Conservation (phyloP, 208 protist genomes). For the Trypanosoma platydactyli region DNA sequence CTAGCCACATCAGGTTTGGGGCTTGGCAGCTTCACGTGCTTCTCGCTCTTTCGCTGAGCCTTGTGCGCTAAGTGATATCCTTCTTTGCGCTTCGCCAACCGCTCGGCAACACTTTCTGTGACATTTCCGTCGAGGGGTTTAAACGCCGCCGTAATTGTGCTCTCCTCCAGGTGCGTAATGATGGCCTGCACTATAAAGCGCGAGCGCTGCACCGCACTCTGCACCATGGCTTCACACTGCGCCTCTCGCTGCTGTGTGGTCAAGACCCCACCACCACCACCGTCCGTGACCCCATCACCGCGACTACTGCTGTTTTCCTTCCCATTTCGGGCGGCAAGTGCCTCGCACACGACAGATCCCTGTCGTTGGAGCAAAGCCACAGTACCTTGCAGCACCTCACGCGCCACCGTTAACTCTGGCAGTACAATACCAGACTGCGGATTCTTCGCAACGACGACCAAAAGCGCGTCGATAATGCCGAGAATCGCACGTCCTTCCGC, state of each 20-base stretch:
- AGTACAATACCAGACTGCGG: constrained; percentile 32
- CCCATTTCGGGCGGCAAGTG: constrained; percentile 18
- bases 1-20: not conserved
- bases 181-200: constrained; percentile 81
- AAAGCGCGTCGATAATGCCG: constrained; percentile 49
- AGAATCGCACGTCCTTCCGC: constrained; percentile 72
- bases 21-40: constrained; percentile 28
- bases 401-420: constrained; percentile 38
- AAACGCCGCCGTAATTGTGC: constrained; percentile 33
- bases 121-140: constrained; percentile 26
- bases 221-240: constrained; percentile 63
- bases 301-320: not conserved
- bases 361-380: constrained; percentile 30
- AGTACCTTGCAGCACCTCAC: constrained; percentile 34
- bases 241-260: constrained; percentile 34
- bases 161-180: constrained; percentile 66
- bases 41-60: constrained; percentile 21
- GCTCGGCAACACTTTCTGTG: constrained; percentile 61
- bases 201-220: constrained; percentile 43
- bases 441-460: constrained; percentile 31
- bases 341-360: constrained; percentile 32
- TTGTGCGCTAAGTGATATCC: constrained; percentile 44
- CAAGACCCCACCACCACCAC: constrained; percentile 21
- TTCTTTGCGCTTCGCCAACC: constrained; percentile 62
- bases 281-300: not conserved